Conservation (phyloP, 2,329 filamentous ascomycete species). For the Tympanopsis confertula region DNA sequence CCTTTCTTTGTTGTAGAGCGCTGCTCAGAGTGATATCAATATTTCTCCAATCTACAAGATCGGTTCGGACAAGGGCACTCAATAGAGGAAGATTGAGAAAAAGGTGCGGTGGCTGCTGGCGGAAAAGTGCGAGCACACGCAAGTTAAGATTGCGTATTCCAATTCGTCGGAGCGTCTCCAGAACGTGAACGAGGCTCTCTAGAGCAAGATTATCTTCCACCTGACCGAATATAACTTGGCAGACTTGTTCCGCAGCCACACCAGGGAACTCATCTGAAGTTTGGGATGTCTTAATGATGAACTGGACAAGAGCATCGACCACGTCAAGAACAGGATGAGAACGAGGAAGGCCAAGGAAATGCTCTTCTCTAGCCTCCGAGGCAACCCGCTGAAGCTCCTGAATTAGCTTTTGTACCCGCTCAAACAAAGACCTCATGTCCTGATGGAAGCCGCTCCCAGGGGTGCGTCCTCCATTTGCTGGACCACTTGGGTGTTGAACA, state of each 20-base stretch:
- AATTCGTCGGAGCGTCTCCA: slow-evolving; percentile 49
- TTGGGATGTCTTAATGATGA: slow-evolving; percentile 52
- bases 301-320: slow-evolving; percentile 47
- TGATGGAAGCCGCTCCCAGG: slow-evolving; percentile 20
- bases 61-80: slow-evolving; percentile 43
- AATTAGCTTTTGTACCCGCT: slow-evolving; percentile 45
- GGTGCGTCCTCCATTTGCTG: slow-evolving; percentile 25
- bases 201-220: slow-evolving; percentile 43
- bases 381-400: slow-evolving; percentile 43
- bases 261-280: slow-evolving; percentile 47
- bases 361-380: slow-evolving; percentile 40
- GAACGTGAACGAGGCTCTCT: slow-evolving; percentile 49
- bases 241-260: slow-evolving; percentile 48
- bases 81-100: slow-evolving; percentile 47
- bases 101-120: slow-evolving; percentile 39
- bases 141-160: slow-evolving; percentile 36
- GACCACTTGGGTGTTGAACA: slow-evolving; percentile 22
- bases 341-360: slow-evolving; percentile 46
- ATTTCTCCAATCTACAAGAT: slow-evolving; percentile 49
- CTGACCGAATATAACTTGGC: slow-evolving; percentile 39
- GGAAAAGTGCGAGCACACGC: slow-evolving; percentile 42
- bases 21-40: slow-evolving; percentile 65
- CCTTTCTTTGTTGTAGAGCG: slow-evolving; percentile 59
- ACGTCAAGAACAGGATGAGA: slow-evolving; percentile 49
- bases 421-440: slow-evolving; percentile 38